phyloP scores from a whole-genome alignment of 768 basidiomycete species.

The Terana coerulea region DNA sequence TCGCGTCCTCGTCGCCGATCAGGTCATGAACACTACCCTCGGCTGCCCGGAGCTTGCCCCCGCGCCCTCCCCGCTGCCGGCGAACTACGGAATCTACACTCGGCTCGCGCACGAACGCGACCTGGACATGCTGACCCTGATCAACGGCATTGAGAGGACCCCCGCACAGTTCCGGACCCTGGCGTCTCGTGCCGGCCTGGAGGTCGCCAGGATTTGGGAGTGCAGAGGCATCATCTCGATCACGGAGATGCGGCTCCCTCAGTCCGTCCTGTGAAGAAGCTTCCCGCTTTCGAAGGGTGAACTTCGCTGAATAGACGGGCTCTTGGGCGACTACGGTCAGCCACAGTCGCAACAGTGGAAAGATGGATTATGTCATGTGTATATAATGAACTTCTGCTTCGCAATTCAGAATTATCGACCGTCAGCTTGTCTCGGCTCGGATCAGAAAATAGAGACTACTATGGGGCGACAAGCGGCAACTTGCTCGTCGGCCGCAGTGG shows the following conservation, averaged over 20 bases:
- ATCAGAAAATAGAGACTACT: too few relatives aligned
- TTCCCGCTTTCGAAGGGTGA: too few relatives aligned
- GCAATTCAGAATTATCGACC: too few relatives aligned
- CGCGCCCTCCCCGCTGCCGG: conserved; percentile 11
- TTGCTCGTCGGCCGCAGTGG: too few relatives aligned
- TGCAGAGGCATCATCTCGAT: conserved; percentile 10
- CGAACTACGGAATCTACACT: conserved; percentile 12
- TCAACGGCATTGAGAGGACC: conserved; percentile 13
- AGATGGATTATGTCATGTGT: too few relatives aligned
- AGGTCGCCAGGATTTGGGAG: conserved; percentile 12
- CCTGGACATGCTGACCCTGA: conserved; percentile 15
- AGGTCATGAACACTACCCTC: conserved; percentile 2
- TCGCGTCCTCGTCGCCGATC: conserved; percentile 11
- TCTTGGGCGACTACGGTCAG: too few relatives aligned
- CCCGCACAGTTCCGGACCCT: conserved; percentile 7
- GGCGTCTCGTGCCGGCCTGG: conserved; percentile 8
- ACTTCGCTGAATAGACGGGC: too few relatives aligned
- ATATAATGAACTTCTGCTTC: too few relatives aligned
- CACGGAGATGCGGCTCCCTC: conserved; percentile 12
- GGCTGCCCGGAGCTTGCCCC: background rate
- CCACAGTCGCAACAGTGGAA: too few relatives aligned
- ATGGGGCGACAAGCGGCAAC: too few relatives aligned
- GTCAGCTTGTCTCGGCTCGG: too few relatives aligned
- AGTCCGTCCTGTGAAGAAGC: too few relatives aligned
- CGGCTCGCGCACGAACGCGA: conserved; percentile 8